Percentiles rank a stretch among this genome's conserved stretches.
phyloP scores from a whole-genome alignment of 2,329 filamentous ascomycete species.

The Aspergillus pseudoglaucus region DNA sequence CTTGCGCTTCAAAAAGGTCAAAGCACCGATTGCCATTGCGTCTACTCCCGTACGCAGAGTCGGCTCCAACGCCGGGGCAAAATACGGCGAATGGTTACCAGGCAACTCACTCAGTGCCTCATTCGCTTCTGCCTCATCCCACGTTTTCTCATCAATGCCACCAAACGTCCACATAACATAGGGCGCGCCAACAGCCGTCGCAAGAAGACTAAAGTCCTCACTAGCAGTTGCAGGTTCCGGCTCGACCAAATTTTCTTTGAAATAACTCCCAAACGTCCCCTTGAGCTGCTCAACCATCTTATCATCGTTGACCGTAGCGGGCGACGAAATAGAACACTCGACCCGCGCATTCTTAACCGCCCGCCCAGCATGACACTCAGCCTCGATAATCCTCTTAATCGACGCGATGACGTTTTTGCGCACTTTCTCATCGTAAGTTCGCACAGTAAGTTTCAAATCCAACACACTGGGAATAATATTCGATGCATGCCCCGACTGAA shows the following conservation, averaged over 20 bases:
- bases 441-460: constrained; percentile 37
- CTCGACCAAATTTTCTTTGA: constrained; percentile 34
- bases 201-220: constrained; percentile 54
- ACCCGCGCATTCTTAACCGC: constrained; percentile 40
- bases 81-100: constrained; percentile 53
- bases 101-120: constrained; percentile 46
- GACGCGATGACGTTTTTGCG: constrained; percentile 30
- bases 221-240: constrained; percentile 41
- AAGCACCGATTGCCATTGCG: constrained; percentile 45
- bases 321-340: constrained; percentile 37
- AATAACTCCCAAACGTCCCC: constrained; percentile 37
- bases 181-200: constrained; percentile 44
- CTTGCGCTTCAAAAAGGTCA: constrained; percentile 30
- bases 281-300: constrained; percentile 38
- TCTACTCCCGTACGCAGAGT: constrained; percentile 48
- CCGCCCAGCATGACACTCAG: constrained; percentile 48
- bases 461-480: constrained; percentile 43
- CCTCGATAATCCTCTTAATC: constrained; percentile 43
- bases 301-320: constrained; percentile 49
- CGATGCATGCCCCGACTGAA: constrained; percentile 38
- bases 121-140: constrained; percentile 44
- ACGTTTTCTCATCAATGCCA: constrained; percentile 43
- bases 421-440: constrained; percentile 26
- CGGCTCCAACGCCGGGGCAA: constrained; percentile 51
- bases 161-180: constrained; percentile 53